Percentiles rank a stretch among this genome's conserved stretches.
Conservation (phyloP, 176 grass and related monocot species). For the Cocos nucifera region DNA sequence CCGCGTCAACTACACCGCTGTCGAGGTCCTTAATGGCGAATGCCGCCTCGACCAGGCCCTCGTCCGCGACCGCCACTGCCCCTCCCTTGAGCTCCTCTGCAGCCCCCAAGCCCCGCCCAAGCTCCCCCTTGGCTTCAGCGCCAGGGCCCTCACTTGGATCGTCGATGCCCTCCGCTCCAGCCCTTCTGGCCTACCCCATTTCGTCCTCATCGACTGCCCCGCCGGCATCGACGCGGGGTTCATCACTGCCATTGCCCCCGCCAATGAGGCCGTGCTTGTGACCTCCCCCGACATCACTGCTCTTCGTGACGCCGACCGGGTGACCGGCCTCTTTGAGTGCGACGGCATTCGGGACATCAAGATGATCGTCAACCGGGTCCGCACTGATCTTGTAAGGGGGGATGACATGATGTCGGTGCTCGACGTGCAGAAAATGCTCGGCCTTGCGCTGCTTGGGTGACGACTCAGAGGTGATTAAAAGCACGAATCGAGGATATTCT, state of each 20-base stretch:
- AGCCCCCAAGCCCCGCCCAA: conserved; percentile 88
- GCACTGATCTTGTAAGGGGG: conserved; percentile 62
- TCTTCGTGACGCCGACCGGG: conserved; percentile 77
- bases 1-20: conserved; percentile 78
- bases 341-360: conserved; percentile 92
- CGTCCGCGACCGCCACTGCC: conserved; percentile 70
- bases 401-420: conserved; percentile 98
- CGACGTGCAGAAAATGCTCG: conserved; percentile 92
- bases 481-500: conserved; percentile 65
- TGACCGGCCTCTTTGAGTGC: conserved; percentile 65
- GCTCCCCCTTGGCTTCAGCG: conserved; percentile 78
- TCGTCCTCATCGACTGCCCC: conserved; percentile 19
- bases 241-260: conserved; percentile 84
- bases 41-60: conserved; percentile 96
- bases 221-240: conserved; percentile 76
- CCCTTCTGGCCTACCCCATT: conserved; percentile 29
- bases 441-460: conserved; percentile 74
- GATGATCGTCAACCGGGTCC: conserved; percentile 82
- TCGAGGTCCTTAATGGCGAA: conserved; percentile 85
- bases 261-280: conserved; percentile 73
- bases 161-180: conserved; percentile 58
- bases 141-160: conserved; percentile 90
- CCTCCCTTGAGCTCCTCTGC: conserved; percentile 73
- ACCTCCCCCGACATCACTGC: conserved; percentile 83
- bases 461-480: conserved; percentile 70